Conservation (phyloP, 208 protist genomes). For the Angomonas ambiguus region DNA sequence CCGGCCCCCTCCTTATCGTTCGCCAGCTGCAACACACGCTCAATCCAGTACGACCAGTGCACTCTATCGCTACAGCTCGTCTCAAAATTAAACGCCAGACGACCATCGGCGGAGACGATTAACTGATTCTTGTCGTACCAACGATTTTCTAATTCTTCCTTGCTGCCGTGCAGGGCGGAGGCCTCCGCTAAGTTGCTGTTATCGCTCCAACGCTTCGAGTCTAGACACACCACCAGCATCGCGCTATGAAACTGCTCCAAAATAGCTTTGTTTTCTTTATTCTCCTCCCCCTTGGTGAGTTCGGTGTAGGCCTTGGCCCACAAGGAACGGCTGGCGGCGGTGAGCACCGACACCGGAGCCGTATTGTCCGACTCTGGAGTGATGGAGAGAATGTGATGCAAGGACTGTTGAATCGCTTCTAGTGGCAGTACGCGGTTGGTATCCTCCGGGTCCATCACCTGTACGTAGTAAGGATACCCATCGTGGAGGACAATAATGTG, state of each 20-base stretch:
- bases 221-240: conserved; percentile 77
- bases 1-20: too few relatives aligned
- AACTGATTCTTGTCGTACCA: conserved; percentile 93
- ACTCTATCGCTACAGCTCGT: conserved; percentile 64
- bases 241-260: conserved; percentile 66
- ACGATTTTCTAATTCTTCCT: conserved; percentile 82
- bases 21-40: conserved; percentile 47
- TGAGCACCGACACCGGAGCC: conserved; percentile 79
- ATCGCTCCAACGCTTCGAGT: conserved; percentile 46
- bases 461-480: conserved; percentile 65
- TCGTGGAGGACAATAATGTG: conserved; percentile 85
- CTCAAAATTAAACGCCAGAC: conserved; percentile 88
- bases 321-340: conserved; percentile 61
- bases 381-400: conserved; percentile 73
- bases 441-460: conserved; percentile 46
- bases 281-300: conserved; percentile 39
- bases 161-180: conserved; percentile 60
- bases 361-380: conserved; percentile 79
- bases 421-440: conserved; percentile 28
- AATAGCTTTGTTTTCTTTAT: conserved; percentile 49
- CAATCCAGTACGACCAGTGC: conserved; percentile 82
- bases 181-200: conserved; percentile 37
- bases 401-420: conserved; percentile 45
- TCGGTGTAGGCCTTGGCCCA: conserved; percentile 81
- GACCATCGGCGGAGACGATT: conserved; percentile 81